Percentiles rank a stretch among this genome's conserved stretches.
Conservation (phyloP, 75 land plant genomes). For the Ceratopteris richardii region DNA sequence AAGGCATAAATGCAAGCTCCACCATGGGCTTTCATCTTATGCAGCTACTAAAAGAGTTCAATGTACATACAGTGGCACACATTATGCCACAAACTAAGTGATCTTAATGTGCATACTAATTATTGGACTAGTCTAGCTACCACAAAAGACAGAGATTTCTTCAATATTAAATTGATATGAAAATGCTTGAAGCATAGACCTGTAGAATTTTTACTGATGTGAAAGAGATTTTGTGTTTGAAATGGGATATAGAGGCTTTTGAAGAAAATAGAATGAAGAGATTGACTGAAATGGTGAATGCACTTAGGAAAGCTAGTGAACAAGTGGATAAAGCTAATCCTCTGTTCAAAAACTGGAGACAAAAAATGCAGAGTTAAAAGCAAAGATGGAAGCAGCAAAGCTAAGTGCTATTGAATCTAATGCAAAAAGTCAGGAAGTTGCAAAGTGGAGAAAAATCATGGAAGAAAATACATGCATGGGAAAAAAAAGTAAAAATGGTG, state of each 20-base stretch:
- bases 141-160: too few species aligned
- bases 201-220: too few species aligned
- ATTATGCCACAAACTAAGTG: too few species aligned
- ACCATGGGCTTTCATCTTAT: too few species aligned
- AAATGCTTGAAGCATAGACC: too few species aligned
- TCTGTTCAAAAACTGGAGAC: conserved; percentile 51
- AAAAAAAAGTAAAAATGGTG: conserved; percentile 59
- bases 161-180: too few species aligned
- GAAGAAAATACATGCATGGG: conserved; percentile 68
- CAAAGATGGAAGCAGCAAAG: conserved; percentile 87
- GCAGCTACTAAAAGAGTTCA: too few species aligned
- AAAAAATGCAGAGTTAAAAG: conserved; percentile 85
- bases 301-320: conserved; percentile 63
- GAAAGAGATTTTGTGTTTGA: conserved; percentile 52
- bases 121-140: too few species aligned
- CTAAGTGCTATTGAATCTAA: conserved; percentile 82
- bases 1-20: too few species aligned
- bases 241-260: conserved; percentile 58
- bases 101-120: too few species aligned
- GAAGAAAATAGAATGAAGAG: conserved; percentile 75
- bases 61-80: too few species aligned
- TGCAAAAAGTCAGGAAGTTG: conserved; percentile 49
- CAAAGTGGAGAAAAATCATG: conserved; percentile 58
- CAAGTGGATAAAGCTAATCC: conserved; percentile 74
- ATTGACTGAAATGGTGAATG: conserved; percentile 66